These are phyloP conservation scores for Neonectria sp. DNA, from an alignment of 2,329 filamentous ascomycete species.

Conservation along the genomic window DNA sequence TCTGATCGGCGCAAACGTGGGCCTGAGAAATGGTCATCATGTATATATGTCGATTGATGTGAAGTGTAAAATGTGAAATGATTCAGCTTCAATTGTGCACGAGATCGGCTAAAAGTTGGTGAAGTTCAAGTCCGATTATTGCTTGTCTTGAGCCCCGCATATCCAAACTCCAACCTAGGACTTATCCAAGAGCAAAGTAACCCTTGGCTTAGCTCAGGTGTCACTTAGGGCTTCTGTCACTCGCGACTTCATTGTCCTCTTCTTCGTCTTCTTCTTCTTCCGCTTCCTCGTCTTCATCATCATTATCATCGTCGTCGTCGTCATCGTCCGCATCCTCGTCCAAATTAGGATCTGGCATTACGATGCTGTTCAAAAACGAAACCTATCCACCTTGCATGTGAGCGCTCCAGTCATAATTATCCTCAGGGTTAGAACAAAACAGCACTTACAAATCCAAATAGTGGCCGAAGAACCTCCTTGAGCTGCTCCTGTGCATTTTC, in stretches of 20 bases:
- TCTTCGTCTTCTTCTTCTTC: slow-evolving; percentile 46
- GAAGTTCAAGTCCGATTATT: background rate
- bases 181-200: background rate
- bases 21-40: slow-evolving; percentile 12
- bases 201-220: background rate
- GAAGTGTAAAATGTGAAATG: slow-evolving; percentile 1
- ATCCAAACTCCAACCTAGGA: background rate
- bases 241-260: slow-evolving; percentile 19
- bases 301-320: slow-evolving; percentile 49
- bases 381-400: slow-evolving; percentile 62
- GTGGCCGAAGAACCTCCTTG: slow-evolving; percentile 72
- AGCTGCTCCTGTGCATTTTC: slow-evolving; percentile 76
- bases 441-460: slow-evolving; percentile 84
- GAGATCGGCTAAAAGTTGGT: background rate
- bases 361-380: slow-evolving; percentile 79
- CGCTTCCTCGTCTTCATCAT: slow-evolving; percentile 24
- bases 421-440: background rate
- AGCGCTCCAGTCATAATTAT: slow-evolving; percentile 2
- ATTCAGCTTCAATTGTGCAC: background rate
- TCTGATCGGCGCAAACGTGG: background rate
- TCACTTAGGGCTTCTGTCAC: background rate
- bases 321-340: slow-evolving; percentile 60
- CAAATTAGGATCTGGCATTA: slow-evolving; percentile 76
- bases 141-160: background rate
- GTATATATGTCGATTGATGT: slow-evolving; percentile 13